Percentiles rank a stretch among this genome's conserved stretches.
Conservation (phyloP, 208 protist genomes). For the Acanthamoeba lenticulata region DNA sequence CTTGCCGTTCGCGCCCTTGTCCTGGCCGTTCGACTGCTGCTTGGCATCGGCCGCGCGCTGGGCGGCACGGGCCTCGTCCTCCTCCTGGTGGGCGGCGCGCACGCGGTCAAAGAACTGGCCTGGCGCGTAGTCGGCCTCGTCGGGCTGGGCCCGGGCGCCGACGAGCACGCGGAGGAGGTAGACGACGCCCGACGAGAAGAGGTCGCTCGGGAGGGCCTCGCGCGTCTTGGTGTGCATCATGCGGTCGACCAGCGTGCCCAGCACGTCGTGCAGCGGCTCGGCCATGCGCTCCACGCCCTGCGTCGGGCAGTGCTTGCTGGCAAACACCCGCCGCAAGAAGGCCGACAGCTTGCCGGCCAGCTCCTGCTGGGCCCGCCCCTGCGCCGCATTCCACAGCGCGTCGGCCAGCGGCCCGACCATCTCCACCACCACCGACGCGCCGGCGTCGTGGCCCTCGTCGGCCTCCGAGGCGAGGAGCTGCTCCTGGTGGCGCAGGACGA, state of each 20-base stretch:
- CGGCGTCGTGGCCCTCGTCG: no score
- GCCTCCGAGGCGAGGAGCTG: slow-evolving; percentile 58
- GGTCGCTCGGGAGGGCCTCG: background rate
- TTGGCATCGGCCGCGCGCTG: background rate
- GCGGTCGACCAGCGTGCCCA: slow-evolving; percentile 24
- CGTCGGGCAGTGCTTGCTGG: slow-evolving; percentile 46
- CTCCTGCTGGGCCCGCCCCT: slow-evolving; percentile 1
- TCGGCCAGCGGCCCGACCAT: slow-evolving; percentile 27
- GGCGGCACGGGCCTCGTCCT: background rate
- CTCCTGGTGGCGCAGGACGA: slow-evolving; percentile 31
- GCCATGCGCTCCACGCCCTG: slow-evolving; percentile 43
- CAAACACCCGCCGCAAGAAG: slow-evolving; percentile 29
- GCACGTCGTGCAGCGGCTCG: slow-evolving; percentile 38
- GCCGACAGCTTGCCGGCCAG: background rate
- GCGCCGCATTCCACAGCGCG: background rate
- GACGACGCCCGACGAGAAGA: slow-evolving; percentile 61
- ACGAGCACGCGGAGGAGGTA: background rate
- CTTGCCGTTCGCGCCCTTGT: background rate
- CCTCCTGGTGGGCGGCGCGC: background rate
- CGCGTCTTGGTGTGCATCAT: slow-evolving; percentile 53
- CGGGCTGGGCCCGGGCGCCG: background rate
- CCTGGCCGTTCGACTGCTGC: background rate
- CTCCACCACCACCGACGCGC: no score
- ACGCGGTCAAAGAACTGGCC: slow-evolving; percentile 1
- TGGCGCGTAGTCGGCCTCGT: background rate